Evolutionary conservation across 169 alveolate species (phyloP).

Genomic region (Cryptosporidium meleagridis): DNA sequence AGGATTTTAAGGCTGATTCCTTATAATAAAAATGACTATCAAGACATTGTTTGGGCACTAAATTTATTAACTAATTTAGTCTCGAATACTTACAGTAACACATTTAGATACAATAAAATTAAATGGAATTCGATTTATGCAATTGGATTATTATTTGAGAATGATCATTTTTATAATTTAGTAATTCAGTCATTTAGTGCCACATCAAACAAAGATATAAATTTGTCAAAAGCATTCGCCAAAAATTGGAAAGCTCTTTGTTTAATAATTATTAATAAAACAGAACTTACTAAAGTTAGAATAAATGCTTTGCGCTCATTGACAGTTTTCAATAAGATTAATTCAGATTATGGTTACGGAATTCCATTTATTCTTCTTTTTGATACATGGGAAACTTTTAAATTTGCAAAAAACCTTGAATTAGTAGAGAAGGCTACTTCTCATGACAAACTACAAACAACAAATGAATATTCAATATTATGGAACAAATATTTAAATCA

Average conservation of each 20-base stretch:
- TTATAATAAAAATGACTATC: not conserved
- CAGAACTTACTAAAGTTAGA: conserved; percentile 48
- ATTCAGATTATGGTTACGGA: not conserved
- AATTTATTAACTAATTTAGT: conserved; percentile 1
- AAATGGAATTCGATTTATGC: conserved; percentile 70
- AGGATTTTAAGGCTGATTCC: not conserved
- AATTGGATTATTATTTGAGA: conserved; percentile 30
- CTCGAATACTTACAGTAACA: not conserved
- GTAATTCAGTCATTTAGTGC: not conserved
- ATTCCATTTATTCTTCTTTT: conserved; percentile 48
- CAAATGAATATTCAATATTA: not conserved
- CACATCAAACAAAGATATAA: too few relatives aligned
- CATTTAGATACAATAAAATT: conserved; percentile 28
- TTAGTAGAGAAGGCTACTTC: not conserved
- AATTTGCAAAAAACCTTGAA: not conserved
- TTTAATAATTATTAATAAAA: not conserved
- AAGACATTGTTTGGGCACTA: conserved; percentile 25
- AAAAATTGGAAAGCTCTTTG: conserved; percentile 43
- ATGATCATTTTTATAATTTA: conserved; percentile 2
- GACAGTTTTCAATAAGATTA: not conserved
- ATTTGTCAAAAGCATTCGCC: not conserved
- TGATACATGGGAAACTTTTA: conserved; percentile 33
- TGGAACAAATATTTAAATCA: not conserved
- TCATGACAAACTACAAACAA: not conserved
- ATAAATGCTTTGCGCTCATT: conserved; percentile 62